These are phyloP conservation scores for Ogataea methylovora DNA, from an alignment of 805 yeast species.

Conservation along the genomic window DNA sequence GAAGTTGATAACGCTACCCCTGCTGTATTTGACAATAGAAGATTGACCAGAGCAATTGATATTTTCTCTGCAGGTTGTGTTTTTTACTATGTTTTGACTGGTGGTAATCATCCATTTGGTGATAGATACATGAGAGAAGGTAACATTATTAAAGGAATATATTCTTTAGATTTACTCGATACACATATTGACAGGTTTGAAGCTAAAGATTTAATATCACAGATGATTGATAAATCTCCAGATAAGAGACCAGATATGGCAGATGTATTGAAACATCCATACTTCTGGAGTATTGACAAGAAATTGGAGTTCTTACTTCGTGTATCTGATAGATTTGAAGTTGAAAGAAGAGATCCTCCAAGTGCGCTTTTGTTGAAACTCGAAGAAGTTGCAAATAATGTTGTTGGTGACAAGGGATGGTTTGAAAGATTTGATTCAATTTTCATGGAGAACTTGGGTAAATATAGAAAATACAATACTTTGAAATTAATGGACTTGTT, in stretches of 20 bases:
- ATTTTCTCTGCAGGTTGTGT: constrained; percentile 94
- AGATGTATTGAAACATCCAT: constrained; percentile 72
- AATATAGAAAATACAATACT: constrained; percentile 81
- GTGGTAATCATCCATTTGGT: constrained; percentile 94
- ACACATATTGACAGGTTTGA: constrained; percentile 44
- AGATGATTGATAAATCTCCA: constrained; percentile 71
- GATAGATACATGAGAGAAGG: constrained; percentile 82
- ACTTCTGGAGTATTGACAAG: constrained; percentile 71
- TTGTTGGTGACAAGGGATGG: constrained; percentile 70
- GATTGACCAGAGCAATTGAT: constrained; percentile 85
- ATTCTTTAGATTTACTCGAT: constrained; percentile 40
- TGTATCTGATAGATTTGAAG: constrained; percentile 86
- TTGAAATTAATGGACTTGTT: constrained; percentile 76
- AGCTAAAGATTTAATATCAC: constrained; percentile 61
- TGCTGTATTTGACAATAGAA: constrained; percentile 38
- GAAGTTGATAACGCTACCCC: constrained; percentile 12
- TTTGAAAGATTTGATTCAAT: constrained; percentile 58
- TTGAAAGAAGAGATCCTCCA: constrained; percentile 74
- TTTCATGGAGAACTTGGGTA: constrained; percentile 79
- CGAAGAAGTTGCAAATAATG: constrained; percentile 64
- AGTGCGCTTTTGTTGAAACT: constrained; percentile 46
- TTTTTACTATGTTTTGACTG: constrained; percentile 75
- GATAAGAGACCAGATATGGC: constrained; percentile 61
- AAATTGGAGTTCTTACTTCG: constrained; percentile 78
- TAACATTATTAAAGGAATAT: constrained; percentile 68